phyloP scores from a whole-genome alignment of 768 basidiomycete genomes.

The Agaricus blazei region DNA sequence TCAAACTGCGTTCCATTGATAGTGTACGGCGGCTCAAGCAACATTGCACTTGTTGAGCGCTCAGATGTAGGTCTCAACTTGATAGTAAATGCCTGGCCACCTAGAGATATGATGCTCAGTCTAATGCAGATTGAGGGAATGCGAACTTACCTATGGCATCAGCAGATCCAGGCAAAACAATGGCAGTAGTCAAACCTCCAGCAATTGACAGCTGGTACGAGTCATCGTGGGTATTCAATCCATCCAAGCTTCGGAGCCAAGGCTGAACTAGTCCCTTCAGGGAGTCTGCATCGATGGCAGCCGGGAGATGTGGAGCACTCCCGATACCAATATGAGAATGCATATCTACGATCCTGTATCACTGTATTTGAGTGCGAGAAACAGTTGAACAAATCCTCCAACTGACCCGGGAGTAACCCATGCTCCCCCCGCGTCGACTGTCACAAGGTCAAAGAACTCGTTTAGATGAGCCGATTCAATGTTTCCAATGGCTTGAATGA shows the following conservation, averaged over 20 bases:
- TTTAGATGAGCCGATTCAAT: constrained; percentile 22
- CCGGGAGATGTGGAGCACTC: constrained; percentile 22
- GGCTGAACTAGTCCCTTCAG: constrained; percentile 35
- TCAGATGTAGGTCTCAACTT: constrained; percentile 73
- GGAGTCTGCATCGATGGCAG: constrained; percentile 52
- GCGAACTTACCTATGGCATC: constrained; percentile 46
- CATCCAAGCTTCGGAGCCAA: constrained; percentile 69
- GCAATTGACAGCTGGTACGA: constrained; percentile 60
- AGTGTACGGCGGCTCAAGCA: constrained; percentile 67
- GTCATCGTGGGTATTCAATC: constrained; percentile 72
- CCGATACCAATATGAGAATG: constrained; percentile 51
- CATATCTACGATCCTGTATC: constrained; percentile 31
- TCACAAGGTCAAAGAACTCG: constrained; percentile 24
- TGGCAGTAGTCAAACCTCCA: constrained; percentile 75
- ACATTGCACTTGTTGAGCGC: constrained; percentile 66
- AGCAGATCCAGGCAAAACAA: constrained; percentile 70
- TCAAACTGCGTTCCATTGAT: constrained; percentile 38
- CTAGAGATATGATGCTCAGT: constrained; percentile 21
- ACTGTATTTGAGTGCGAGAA: neutral
- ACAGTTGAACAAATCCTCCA: neutral
- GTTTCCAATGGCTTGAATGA: constrained; percentile 48
- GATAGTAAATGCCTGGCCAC: constrained; percentile 81
- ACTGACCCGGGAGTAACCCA: constrained; percentile 70
- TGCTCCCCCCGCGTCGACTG: constrained; percentile 52
- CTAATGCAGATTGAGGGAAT: neutral